Evolutionary conservation across 257 asterid genomes (phyloP), one percentile per base, ranked within the genome.

Genomic region (Solanum ossicruentum): DNA sequence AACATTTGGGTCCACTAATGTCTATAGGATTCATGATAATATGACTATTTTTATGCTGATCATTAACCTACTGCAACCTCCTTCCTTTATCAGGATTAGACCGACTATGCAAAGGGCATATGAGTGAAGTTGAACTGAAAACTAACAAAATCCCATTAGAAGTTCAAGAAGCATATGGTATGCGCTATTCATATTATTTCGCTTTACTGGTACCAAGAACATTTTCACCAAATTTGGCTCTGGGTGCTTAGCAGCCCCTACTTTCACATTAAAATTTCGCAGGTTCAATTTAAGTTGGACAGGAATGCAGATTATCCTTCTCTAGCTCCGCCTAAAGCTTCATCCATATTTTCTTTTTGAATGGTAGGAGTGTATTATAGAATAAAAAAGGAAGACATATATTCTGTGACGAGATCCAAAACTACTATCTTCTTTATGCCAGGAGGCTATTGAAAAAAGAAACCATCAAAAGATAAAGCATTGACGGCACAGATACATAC

Each of bases 401-500:
- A 73, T 73, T 47, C 43, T 21, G 32, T 28, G 45, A 51, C 17
- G 57, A 77, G 47, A 77, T 49, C 26, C 41, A 5, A 49, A 77
- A 51, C 63, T 51, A 45, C 26, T 45, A 26, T 26, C 36, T 43
- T 26, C 18, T 77, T 15, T 8, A 77, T 12, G 81, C 60, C 41
- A 75, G 12, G 60, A 75, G 17, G 47, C n/a, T 26, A 16, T 15
- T 26, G 15, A 47, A 51, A 26, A 51, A 26, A 51, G 36, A 77
- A 77, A 58, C 17, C 16, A 63, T 26, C 47, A 51, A 16, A 49
- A 77, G 47, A 26, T 51, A 51, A 77, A 77, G 45, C 63, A 51
- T 32, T 51, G 63, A 52, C 15, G 2, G 77, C 26, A 32, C 23
- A 69, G 86, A 90, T 66, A 83, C 95, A 81, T 94, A 95, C 99